These are phyloP conservation scores for Yamadazyma endophytica DNA, from an alignment of 805 yeast genomes.

Conservation along the genomic window DNA sequence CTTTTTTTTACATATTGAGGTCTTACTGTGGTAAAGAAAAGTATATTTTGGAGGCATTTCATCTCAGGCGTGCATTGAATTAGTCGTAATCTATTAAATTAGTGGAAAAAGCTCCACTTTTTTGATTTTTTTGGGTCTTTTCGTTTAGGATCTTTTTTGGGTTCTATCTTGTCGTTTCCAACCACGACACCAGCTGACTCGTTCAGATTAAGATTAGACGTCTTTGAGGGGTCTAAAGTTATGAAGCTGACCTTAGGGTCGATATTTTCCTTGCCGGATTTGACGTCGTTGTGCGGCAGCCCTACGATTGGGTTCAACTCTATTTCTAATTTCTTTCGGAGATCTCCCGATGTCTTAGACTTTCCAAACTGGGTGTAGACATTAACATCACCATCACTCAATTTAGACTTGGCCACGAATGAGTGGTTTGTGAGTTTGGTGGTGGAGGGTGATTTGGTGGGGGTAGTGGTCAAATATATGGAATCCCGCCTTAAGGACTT, in stretches of 20 bases:
- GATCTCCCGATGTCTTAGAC: slow-evolving; percentile 2
- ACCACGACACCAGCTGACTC: too few relatives aligned
- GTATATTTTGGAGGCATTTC: not conserved
- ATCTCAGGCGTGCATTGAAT: not conserved
- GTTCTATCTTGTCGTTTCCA: not conserved
- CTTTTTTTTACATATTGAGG: too few relatives aligned
- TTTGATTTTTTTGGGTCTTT: not conserved
- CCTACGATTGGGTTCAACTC: not conserved
- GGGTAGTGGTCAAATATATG: slow-evolving; percentile 6
- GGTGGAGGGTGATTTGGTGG: slow-evolving; percentile 19
- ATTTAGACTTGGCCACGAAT: slow-evolving; percentile 4
- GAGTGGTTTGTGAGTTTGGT: slow-evolving; percentile 12
- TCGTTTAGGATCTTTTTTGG: not conserved
- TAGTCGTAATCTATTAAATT: not conserved
- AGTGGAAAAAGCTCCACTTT: not conserved
- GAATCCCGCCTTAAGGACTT: slow-evolving; percentile 9
- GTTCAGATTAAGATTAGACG: too few relatives aligned
- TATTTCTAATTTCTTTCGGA: not conserved
- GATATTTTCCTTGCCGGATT: not conserved
- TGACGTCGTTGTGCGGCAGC: not conserved
- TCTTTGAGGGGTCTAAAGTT: too few relatives aligned
- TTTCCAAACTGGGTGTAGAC: not conserved
- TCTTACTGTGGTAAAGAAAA: too few relatives aligned
- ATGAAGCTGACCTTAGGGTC: too few relatives aligned
- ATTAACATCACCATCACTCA: slow-evolving; percentile 3